Conservation (phyloP, 768 basidiomycete genomes). For the Trametes meyenii region DNA sequence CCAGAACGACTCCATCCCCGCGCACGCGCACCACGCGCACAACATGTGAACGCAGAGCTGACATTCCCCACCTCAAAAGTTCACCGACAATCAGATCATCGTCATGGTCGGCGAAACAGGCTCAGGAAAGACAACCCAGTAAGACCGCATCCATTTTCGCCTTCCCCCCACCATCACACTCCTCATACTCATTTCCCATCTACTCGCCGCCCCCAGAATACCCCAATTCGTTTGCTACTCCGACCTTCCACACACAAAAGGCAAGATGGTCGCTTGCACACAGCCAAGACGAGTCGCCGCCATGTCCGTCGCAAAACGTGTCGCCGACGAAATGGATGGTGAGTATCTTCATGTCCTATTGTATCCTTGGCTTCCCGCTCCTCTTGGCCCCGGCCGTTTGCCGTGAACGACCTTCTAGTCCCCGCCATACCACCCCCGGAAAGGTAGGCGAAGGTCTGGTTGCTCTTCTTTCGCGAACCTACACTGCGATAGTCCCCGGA, state of each 20-base stretch:
- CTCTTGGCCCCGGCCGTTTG: not conserved
- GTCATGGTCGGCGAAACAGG: conserved; percentile 95
- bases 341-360: conserved; percentile 33
- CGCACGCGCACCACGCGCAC: not conserved
- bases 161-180: not conserved
- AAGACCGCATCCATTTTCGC: conserved; percentile 32
- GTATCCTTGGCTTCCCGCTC: not conserved
- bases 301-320: conserved; percentile 98
- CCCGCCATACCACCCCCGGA: no score
- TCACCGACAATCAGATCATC: conserved; percentile 79
- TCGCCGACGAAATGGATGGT: conserved; percentile 99
- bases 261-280: conserved; percentile 94
- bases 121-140: conserved; percentile 96
- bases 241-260: conserved; percentile 87
- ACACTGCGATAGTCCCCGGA: no score
- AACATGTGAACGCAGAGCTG: conserved; percentile 26
- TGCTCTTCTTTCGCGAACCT: no score
- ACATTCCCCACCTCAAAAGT: conserved; percentile 45
- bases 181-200: conserved; percentile 2
- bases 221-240: conserved; percentile 96
- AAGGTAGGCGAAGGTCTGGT: no score
- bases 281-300: conserved; percentile 96
- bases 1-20: conserved; percentile 27
- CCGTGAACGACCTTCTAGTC: no score
- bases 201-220: conserved; percentile 58